Conservation (phyloP, 2,329 filamentous ascomycete species). For the Chaetomium olivaceum region DNA sequence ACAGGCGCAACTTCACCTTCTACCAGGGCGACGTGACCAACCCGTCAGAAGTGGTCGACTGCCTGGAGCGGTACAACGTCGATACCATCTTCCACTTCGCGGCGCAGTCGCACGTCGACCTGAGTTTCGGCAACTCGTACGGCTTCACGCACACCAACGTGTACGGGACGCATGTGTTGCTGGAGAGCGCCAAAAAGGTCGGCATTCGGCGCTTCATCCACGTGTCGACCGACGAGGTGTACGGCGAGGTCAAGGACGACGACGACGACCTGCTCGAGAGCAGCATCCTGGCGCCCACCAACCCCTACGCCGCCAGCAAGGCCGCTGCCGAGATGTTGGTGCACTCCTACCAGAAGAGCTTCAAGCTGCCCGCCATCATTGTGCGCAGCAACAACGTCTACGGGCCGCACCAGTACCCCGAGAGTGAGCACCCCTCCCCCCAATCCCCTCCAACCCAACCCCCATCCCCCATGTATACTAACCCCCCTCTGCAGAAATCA, state of each 20-base stretch:
- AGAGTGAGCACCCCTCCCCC: constrained; percentile 58
- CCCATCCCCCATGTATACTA: constrained; percentile 6
- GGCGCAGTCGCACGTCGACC: constrained; percentile 80
- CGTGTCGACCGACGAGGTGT: constrained; percentile 83
- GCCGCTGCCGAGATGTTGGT: constrained; percentile 83
- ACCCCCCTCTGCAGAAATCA: constrained; percentile 65
- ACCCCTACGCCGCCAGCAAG: constrained; percentile 79
- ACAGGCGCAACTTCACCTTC: constrained; percentile 72
- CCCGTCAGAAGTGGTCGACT: constrained; percentile 67
- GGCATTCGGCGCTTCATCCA: constrained; percentile 75
- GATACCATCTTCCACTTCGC: constrained; percentile 84
- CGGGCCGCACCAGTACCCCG: constrained; percentile 79
- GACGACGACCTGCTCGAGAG: constrained; percentile 72
- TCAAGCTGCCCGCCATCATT: constrained; percentile 77
- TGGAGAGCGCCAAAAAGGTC: constrained; percentile 74
- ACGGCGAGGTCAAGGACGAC: constrained; percentile 74
- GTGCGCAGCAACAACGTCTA: constrained; percentile 85
- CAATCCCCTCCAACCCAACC: not conserved
- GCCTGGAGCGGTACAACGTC: constrained; percentile 69
- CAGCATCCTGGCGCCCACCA: constrained; percentile 75
- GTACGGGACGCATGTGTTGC: constrained; percentile 77
- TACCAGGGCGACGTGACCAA: constrained; percentile 78
- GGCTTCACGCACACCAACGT: constrained; percentile 81
- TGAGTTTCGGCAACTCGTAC: constrained; percentile 81
- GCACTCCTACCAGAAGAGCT: constrained; percentile 82